Evolutionary conservation across 345 rosid genomes (phyloP).

Genomic region (Populus tremula): DNA sequence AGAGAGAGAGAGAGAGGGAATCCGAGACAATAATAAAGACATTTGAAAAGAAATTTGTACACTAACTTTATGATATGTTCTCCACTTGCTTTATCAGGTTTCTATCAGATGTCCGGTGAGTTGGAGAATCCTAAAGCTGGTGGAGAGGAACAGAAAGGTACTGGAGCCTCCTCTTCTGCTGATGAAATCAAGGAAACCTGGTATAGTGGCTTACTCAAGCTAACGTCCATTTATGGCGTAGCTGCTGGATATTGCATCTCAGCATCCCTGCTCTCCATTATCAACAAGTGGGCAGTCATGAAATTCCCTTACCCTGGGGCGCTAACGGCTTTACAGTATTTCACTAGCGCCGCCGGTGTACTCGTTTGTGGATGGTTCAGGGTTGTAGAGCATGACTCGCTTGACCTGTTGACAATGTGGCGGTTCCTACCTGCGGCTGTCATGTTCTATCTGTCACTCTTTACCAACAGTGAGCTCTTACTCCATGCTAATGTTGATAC

Average conservation of each 20-base stretch:
- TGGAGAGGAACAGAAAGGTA: conserved; percentile 20
- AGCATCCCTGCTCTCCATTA: conserved; percentile 90
- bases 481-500: conserved; percentile 97
- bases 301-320: conserved; percentile 97
- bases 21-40: conserved; percentile 10
- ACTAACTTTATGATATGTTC: background rate
- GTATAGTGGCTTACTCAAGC: conserved; percentile 46
- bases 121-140: conserved; percentile 40
- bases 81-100: background rate
- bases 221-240: conserved; percentile 67
- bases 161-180: conserved; percentile 16
- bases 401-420: conserved; percentile 82
- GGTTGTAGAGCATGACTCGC: conserved; percentile 63
- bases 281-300: conserved; percentile 98
- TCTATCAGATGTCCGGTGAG: conserved; percentile 29
- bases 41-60: background rate
- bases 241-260: conserved; percentile 92
- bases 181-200: conserved; percentile 31
- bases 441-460: conserved; percentile 85
- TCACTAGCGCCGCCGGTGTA: conserved; percentile 87
- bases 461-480: conserved; percentile 95
- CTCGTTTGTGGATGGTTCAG: conserved; percentile 52
- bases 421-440: conserved; percentile 89
- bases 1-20: background rate
- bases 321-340: conserved; percentile 85